Base-by-base conservation (phyloP, 2,329 filamentous ascomycete species). In the Cytospora leucostoma region DNA sequence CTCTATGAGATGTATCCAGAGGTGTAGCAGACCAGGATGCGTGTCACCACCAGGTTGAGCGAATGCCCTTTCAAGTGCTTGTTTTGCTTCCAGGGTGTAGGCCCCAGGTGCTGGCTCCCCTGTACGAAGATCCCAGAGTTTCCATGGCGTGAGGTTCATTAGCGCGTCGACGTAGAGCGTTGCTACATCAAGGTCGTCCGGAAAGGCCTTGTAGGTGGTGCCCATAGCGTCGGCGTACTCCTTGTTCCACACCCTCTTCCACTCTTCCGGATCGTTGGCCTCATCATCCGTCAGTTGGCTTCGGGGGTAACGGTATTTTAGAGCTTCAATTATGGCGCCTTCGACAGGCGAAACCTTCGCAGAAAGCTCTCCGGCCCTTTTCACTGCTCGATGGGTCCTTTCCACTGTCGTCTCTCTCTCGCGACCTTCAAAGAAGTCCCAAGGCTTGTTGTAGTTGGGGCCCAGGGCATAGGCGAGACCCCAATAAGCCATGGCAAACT, bases 401-500 rank as follows among this genome's bases (percentile, higher is more conserved):
- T 70, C 67, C 5, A 89, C 76, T 0, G 80, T 83, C 0, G 70
- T 73, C 12, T 78, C 73, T 5, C 88, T 76, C 67, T 93, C 90
- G 0, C 79, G 74, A 1, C 80, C 74, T 60, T 89, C 88, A 67
- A 93, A 92, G 32, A 85, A 80, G 34, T 85, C 82, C 91, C 91
- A 93, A 0, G 90, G 87, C 70, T 93, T 92, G 76, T 93, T 85
- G 73, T 87, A 88, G 70, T 94, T 93, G 4, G 91, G 90, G 0
- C 90, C 91, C 0, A 90, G 76, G 1, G 87, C 80, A 71, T 90
- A 93, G 0, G 90, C 87, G 5, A 90, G 75, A 0, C 88, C 88
- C 88, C 88, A 91, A 69, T 88, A 83, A 3, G 85, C 87, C 78
- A 91, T 85, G 35, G 82, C 80, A 63, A 84, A 89, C 2, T 72